A percentile compares a stretch with the other conserved stretches of the same genome.
Conservation (phyloP, 805 yeast species). For the Diddensiella caesifluorescens region DNA sequence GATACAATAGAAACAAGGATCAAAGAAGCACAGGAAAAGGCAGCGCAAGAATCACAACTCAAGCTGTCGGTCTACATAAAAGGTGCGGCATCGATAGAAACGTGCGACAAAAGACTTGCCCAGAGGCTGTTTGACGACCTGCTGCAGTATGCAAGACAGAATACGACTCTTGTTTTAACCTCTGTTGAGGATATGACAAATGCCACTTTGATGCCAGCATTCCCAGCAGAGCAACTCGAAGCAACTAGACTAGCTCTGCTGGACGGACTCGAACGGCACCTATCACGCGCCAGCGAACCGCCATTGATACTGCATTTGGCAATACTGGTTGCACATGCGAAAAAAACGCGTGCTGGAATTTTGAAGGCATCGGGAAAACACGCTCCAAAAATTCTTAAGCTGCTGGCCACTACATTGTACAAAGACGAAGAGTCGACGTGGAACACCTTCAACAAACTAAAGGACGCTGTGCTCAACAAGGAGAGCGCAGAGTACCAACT, state of each 20-base stretch:
- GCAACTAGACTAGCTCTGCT: slow-evolving; percentile 6
- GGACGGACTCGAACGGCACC: slow-evolving; percentile 12
- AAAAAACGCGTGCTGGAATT: slow-evolving; percentile 16
- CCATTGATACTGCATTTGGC: slow-evolving; percentile 28
- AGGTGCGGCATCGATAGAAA: slow-evolving; percentile 17
- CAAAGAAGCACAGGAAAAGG: neutral
- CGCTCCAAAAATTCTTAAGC: slow-evolving; percentile 28
- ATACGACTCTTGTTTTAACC: neutral
- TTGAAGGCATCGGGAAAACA: slow-evolving; percentile 28
- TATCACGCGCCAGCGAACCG: slow-evolving; percentile 21
- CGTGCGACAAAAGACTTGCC: slow-evolving; percentile 7
- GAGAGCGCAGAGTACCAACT: neutral
- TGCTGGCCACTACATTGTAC: slow-evolving; percentile 5
- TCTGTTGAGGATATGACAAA: slow-evolving; percentile 1
- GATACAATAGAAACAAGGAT: neutral
- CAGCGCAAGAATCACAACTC: slow-evolving; percentile 2
- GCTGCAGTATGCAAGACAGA: slow-evolving; percentile 20
- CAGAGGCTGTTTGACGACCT: slow-evolving; percentile 21
- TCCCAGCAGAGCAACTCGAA: slow-evolving; percentile 1
- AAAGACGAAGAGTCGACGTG: slow-evolving; percentile 9
- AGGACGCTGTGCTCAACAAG: slow-evolving; percentile 13
- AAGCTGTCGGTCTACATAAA: slow-evolving; percentile 23
- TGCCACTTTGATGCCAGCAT: neutral
- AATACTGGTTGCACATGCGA: slow-evolving; percentile 20
- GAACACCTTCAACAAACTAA: slow-evolving; percentile 22